Evolutionary conservation across 139 green algal species (phyloP), one percentile per base, ranked within the genome.

Genomic region (Pseudopediastrum boryanum): DNA sequence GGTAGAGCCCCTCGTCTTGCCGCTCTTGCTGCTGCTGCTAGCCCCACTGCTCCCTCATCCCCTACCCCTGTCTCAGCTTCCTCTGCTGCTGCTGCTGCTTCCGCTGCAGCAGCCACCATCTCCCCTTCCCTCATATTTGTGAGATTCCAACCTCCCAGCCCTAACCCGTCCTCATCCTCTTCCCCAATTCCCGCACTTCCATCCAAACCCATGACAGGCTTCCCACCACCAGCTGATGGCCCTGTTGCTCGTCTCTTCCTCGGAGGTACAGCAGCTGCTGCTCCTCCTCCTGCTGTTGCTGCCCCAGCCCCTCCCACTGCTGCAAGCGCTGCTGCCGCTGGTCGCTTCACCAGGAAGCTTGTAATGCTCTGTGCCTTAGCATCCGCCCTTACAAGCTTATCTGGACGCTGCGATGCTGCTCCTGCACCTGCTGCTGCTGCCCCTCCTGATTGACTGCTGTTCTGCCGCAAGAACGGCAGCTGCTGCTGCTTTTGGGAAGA

Each of bases 361-460:
- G 97, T 88, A 27, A 97, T 68, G 6, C 87, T 94, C 48, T 89
- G 85, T 0, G 84, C 46, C 63, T 59, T 72, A 50, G 83, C 83
- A 52, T 96, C 92, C 62, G 83, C 80, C 1, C 87, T 46, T 0
- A 90, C 71, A 3, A 85, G 78, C 78, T 87, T 89, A 23, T 91
- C 79, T 12, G 87, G 87, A 10, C 87, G 41, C 71, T 90, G 90
- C n/a, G 44, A 25, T 33, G 51, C 50, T 54, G 52, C 48, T 59
- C 31, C 42, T 75, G 31, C 59, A 12, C 41, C 21, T 54, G 27
- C 35, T 3, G 21, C 39, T 41, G 36, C 36, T 42, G 71, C 31
- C 23, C 19, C 71, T 21, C 29, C 35, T 44, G 56, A 42, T 62
- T 54, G 3, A 35, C 10, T 27, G 35, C 46, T 9, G 6, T 5